Evolutionary conservation across 2,329 filamentous ascomycete genomes (phyloP), one percentile per base, ranked within the genome.

Genomic region (Pyrenochaeta sp.): DNA sequence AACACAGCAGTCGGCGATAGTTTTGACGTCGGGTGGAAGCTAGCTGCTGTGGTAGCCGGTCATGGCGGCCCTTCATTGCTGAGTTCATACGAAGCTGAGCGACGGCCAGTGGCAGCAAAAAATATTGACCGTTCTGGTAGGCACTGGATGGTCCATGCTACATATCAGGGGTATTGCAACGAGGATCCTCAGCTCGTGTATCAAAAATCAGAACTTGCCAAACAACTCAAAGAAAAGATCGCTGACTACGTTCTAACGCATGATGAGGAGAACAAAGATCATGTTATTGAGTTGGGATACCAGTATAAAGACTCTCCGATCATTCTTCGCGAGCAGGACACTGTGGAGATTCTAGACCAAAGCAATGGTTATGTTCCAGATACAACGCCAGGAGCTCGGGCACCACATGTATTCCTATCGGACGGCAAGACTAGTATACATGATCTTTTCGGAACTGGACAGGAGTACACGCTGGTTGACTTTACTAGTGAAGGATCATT

Each of bases 1-100:
- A 74, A 74, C 41, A 71, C 51, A 5, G 71, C 66, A 0, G 51
- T 74, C 2, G 61, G 55, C 7, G 72, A 74, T 41, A 66, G 61
- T 3, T 53, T 68, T 26, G 65, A 71, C 41, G 48, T 74, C 3
- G 64, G 60, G 14, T 74, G 70, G 71, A 66, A 65, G 21, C 48
- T 72, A 2, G 61, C 60, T 4, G 61, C 57, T 2, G 48, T 66
- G 2, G 13, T 68, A 3, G 44, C 58, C 11, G 61, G 59, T 13
- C 53, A 61, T 19, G 68, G 58, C 1, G 58, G 65, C 0, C 31
- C 35, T 3, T 13, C 37, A 1, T 49, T 71, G 2, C 48, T 70
- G 1, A 29, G 37, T 8, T 53, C 61, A 7, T 71, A 72, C 45
- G 53, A 64, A 8, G 9, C 35, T 3, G 68, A 72, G 39, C 51